Evolutionary conservation across 371 early-diverging fungal genomes (phyloP).

Genomic region (Mortierella sp.): DNA sequence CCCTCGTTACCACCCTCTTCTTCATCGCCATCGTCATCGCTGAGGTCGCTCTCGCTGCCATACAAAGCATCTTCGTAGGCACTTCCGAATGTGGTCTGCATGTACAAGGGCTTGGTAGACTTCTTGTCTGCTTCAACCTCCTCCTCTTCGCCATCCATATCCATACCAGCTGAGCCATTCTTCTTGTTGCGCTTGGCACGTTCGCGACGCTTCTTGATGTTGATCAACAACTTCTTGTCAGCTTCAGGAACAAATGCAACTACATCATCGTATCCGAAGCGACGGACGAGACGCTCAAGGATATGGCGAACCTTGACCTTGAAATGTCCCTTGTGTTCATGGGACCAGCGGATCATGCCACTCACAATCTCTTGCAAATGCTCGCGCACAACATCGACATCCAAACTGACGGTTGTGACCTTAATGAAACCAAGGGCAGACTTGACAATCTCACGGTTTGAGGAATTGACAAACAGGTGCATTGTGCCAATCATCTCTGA

Average conservation of each 20-base stretch:
- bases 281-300: slow-evolving; percentile 91
- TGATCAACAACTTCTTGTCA: slow-evolving; percentile 88
- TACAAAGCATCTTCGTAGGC: slow-evolving; percentile 93
- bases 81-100: slow-evolving; percentile 66
- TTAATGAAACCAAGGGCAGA: slow-evolving; percentile 94
- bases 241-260: slow-evolving; percentile 87
- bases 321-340: slow-evolving; percentile 90
- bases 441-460: slow-evolving; percentile 93
- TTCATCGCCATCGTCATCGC: slow-evolving; percentile 75
- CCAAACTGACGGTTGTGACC: slow-evolving; percentile 87
- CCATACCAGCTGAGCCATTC: slow-evolving; percentile 38
- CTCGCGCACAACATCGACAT: slow-evolving; percentile 72
- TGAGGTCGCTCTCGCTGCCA: slow-evolving; percentile 92
- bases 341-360: slow-evolving; percentile 84
- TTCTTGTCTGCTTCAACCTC: slow-evolving; percentile 60
- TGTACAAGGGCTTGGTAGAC: slow-evolving; percentile 47
- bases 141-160: slow-evolving; percentile 66
- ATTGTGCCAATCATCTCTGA: slow-evolving; percentile 77
- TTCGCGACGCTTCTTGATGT: slow-evolving; percentile 93
- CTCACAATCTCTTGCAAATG: slow-evolving; percentile 74
- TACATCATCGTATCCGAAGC: slow-evolving; percentile 84
- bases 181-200: slow-evolving; percentile 86
- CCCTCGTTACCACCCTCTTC: slow-evolving; percentile 55
- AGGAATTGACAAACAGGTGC: slow-evolving; percentile 80
- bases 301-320: slow-evolving; percentile 93